Conservation (phyloP, 2,329 filamentous ascomycete genomes). For the Amauroascus niger region DNA sequence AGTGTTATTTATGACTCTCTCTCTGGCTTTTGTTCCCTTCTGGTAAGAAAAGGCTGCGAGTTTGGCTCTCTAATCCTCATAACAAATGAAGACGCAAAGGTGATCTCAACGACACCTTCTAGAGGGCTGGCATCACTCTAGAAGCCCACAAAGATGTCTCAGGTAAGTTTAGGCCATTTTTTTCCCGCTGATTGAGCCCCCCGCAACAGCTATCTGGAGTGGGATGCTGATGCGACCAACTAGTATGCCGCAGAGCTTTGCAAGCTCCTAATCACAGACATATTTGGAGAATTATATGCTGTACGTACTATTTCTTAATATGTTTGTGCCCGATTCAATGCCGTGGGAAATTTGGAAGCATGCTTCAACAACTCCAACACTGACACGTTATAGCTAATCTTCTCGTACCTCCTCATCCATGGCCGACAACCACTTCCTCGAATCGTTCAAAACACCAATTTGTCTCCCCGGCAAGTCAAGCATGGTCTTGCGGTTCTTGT, state of each 20-base stretch:
- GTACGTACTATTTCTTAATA: constrained; percentile 45
- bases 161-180: constrained; percentile 41
- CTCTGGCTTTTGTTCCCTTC: background rate
- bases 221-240: constrained; percentile 20
- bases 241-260: constrained; percentile 77
- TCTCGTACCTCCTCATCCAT: constrained; percentile 64
- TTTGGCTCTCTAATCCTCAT: background rate
- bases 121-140: constrained; percentile 70
- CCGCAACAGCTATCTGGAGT: constrained; percentile 9
- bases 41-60: too few species aligned
- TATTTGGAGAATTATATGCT: constrained; percentile 83
- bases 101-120: constrained; percentile 42
- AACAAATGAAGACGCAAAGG: constrained; percentile 8
- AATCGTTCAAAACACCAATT: constrained; percentile 60
- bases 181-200: background rate
- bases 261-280: constrained; percentile 75
- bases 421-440: constrained; percentile 65
- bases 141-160: constrained; percentile 50
- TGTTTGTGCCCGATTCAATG: background rate
- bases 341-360: background rate
- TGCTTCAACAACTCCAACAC: background rate
- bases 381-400: constrained; percentile 58
- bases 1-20: too few species aligned
- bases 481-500: constrained; percentile 75
- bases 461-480: constrained; percentile 65